Evolutionary conservation across 805 yeast genomes (phyloP).

Genomic region (Torulaspora indica): DNA sequence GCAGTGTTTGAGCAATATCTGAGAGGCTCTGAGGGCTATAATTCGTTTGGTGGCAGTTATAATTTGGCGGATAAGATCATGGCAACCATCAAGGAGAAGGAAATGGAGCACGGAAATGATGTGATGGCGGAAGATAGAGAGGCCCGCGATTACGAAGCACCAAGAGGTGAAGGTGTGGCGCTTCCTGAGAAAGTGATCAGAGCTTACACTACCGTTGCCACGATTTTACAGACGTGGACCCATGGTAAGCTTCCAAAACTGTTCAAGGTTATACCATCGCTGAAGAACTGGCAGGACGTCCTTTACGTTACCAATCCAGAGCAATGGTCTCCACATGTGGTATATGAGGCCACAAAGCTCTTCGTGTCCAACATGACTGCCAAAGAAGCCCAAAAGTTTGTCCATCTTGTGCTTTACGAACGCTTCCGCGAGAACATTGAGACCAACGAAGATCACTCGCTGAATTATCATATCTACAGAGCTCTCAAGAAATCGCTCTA

Average conservation of each 20-base stretch:
- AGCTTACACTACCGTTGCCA: constrained; percentile 90
- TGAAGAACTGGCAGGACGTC: constrained; percentile 94
- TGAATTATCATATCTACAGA: constrained; percentile 90
- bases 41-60: constrained; percentile 43
- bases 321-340: constrained; percentile 91
- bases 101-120: constrained; percentile 34
- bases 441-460: constrained; percentile 65
- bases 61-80: constrained; percentile 89
- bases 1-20: constrained; percentile 78
- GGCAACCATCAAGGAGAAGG: constrained; percentile 81
- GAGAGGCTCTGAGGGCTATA: constrained; percentile 40
- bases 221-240: constrained; percentile 78
- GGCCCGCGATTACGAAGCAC: constrained; percentile 32
- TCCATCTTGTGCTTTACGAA: constrained; percentile 61
- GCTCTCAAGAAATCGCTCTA: constrained; percentile 88
- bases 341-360: constrained; percentile 89
- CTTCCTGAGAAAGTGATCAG: constrained; percentile 95
- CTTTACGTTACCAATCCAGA: constrained; percentile 89
- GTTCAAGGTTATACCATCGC: constrained; percentile 88
- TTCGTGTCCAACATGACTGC: constrained; percentile 88
- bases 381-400: constrained; percentile 81
- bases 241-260: constrained; percentile 97
- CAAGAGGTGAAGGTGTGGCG: constrained; percentile 67
- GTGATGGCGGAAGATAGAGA: constrained; percentile 28
- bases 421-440: constrained; percentile 69